Evolutionary conservation across 2,329 filamentous ascomycete genomes (phyloP).

Genomic region (Penicillium sp.): DNA sequence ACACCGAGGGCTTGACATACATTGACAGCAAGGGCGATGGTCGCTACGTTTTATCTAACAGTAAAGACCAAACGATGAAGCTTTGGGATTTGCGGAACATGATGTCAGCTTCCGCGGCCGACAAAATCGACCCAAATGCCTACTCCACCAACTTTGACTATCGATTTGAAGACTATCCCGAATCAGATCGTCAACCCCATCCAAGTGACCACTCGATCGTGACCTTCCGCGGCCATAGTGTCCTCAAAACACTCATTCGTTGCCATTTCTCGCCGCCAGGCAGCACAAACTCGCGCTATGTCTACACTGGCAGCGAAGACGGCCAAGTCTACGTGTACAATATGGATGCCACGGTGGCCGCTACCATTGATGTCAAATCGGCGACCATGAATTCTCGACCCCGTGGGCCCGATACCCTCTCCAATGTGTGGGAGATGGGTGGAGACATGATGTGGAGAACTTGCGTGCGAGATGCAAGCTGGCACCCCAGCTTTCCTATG

Average conservation of each 20-base stretch:
- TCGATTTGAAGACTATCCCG: constrained; percentile 60
- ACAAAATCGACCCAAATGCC: constrained; percentile 54
- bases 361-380: constrained; percentile 73
- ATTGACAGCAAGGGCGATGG: constrained; percentile 83
- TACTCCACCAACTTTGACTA: constrained; percentile 68
- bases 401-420: constrained; percentile 55
- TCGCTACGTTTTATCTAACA: constrained; percentile 89
- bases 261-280: constrained; percentile 91
- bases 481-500: constrained; percentile 84
- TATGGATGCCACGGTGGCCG: constrained; percentile 81
- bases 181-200: constrained; percentile 64
- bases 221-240: constrained; percentile 87
- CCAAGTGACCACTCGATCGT: constrained; percentile 88
- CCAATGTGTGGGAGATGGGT: constrained; percentile 59
- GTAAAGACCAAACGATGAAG: constrained; percentile 96
- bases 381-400: constrained; percentile 68
- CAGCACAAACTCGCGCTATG: constrained; percentile 86
- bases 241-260: constrained; percentile 86
- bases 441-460: constrained; percentile 70
- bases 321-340: constrained; percentile 93
- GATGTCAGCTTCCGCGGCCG: constrained; percentile 68
- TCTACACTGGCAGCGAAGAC: constrained; percentile 89
- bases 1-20: constrained; percentile 68
- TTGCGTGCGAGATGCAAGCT: constrained; percentile 83
- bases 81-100: constrained; percentile 94